A percentile compares a stretch with the other conserved stretches of the same genome.
Evolutionary conservation across 176 grass and related monocot species (phyloP).

Genomic region (Puccinellia tenuiflora): DNA sequence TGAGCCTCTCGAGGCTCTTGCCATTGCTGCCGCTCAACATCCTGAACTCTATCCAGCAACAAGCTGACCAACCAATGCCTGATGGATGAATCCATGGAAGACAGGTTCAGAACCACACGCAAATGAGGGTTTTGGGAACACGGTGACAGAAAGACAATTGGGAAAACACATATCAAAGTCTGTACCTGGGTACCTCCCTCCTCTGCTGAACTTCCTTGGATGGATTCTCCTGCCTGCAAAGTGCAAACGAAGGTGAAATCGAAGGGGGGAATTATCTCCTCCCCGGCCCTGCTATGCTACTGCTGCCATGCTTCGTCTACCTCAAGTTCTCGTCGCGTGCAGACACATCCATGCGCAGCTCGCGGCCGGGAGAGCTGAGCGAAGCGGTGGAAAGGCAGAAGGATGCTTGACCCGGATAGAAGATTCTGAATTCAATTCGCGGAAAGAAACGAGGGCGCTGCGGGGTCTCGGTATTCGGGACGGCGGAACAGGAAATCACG

Average conservation of each 20-base stretch:
- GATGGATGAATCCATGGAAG: too few relatives aligned
- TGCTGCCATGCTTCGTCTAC: too few relatives aligned
- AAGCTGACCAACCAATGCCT: not conserved
- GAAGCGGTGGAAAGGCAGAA: not conserved
- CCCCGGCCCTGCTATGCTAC: too few relatives aligned
- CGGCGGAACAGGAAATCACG: not conserved
- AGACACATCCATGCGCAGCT: too few relatives aligned
- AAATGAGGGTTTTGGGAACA: too few relatives aligned
- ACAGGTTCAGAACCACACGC: too few relatives aligned
- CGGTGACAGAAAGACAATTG: too few relatives aligned
- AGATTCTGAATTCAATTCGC: not conserved
- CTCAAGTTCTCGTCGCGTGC: too few relatives aligned
- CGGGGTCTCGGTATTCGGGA: not conserved
- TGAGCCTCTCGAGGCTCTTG: conserved; percentile 41
- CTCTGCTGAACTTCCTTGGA: not conserved
- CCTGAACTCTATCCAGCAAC: not conserved
- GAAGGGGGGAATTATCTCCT: not conserved
- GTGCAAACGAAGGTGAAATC: not conserved
- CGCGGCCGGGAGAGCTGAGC: not conserved
- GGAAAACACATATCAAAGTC: not conserved
- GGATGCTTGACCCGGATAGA: not conserved
- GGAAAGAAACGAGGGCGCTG: not conserved
- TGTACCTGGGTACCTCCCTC: not conserved
- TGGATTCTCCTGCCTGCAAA: not conserved
- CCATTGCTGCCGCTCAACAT: conserved; percentile 20